Base-by-base conservation (phyloP, 2,329 filamentous ascomycete species). In the Chrysoporthe austroafricana region DNA sequence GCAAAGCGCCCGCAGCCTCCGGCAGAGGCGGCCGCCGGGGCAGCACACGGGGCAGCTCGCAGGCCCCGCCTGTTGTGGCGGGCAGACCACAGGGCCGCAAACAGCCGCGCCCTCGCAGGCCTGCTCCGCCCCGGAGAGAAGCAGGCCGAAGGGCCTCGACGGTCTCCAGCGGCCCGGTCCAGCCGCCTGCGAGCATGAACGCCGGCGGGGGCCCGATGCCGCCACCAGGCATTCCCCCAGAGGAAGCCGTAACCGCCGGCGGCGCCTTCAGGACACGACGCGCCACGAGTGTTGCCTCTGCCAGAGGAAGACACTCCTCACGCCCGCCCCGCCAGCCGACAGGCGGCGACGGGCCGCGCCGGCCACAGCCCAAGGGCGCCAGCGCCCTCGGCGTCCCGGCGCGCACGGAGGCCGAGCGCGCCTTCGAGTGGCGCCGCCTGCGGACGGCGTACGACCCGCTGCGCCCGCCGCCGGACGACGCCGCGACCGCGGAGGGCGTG, bases 401-500 rank as follows among this genome's bases (percentile, higher is more conserved):
- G 43, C 50, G 57, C 42, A 44, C 59, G n/a, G 42, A 39, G 34
- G 52, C 52, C 14, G 64, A 62, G 9, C 16, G 34, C 21, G 26
- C 42, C 26, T 32, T 26, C 39, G 52, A 64, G 32, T 34, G n/a
- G 21, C 32, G 32, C 8, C 64, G 42, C 21, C 54, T 62, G 21
- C 50, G 54, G 13, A 65, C 32, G 1, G 34, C 62, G 36, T 68
- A 69, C 62, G 48, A 65, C 59, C 68, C 68, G 1, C 39, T 56
- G 7, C n/a, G 2, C 39, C 62, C 36, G 39, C 57, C 62, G 5
- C 61, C 52, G 8, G 66, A 65, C 9, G 65, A 56, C 58, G 48
- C 61, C 58, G 46, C 60, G 9, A 64, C 62, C 16, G 68, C 66
- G 2, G 62, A 65, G 48, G 65, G 65, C 46, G 52, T 68, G 9